phyloP scores from a whole-genome alignment of 805 yeast genomes.

The Candida quercuum region DNA sequence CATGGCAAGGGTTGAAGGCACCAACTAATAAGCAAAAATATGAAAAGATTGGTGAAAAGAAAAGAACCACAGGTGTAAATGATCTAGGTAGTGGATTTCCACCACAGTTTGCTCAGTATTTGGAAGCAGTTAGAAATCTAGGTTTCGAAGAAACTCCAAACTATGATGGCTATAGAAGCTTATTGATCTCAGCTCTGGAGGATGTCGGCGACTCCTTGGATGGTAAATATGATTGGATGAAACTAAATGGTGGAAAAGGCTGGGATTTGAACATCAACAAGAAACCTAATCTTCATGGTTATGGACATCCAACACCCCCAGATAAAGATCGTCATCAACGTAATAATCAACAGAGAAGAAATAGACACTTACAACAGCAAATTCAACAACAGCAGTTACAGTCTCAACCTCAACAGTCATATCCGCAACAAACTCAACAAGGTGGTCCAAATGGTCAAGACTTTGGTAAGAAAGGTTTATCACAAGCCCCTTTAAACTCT shows the following conservation, averaged over 20 bases:
- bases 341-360: conserved; percentile 4
- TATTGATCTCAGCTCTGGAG: conserved; percentile 73
- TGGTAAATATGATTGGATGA: conserved; percentile 98
- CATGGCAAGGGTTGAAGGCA: conserved; percentile 99
- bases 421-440: conserved; percentile 20
- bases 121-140: conserved; percentile 81
- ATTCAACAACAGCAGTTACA: conserved; percentile 15
- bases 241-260: conserved; percentile 88
- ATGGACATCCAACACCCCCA: conserved; percentile 86
- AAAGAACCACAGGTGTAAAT: conserved; percentile 79
- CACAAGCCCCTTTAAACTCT: conserved; percentile 9
- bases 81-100: conserved; percentile 75
- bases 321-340: conserved; percentile 2
- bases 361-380: conserved; percentile 2
- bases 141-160: conserved; percentile 94
- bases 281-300: conserved; percentile 92
- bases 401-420: conserved; percentile 20
- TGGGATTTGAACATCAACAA: conserved; percentile 90
- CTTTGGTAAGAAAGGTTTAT: conserved; percentile 9
- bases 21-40: conserved; percentile 97
- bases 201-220: conserved; percentile 69
- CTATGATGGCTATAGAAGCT: conserved; percentile 76
- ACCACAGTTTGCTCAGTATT: conserved; percentile 86
- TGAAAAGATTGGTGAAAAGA: conserved; percentile 95
- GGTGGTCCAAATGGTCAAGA: conserved; percentile 14